phyloP scores from a whole-genome alignment of 495 filamentous ascomycete species.

The Cladorrhinum samala region DNA sequence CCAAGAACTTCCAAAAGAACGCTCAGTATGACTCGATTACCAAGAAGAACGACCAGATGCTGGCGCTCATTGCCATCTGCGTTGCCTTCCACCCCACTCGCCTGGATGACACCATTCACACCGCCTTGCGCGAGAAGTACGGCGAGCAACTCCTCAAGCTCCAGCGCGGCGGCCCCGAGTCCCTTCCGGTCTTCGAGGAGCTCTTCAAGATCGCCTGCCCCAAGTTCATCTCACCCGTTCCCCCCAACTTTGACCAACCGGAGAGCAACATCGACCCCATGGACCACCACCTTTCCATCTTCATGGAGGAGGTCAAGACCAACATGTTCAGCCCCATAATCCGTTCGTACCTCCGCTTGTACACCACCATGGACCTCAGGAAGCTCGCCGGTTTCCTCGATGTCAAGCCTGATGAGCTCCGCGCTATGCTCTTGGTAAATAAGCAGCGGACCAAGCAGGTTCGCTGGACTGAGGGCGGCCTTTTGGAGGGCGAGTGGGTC shows the following conservation, averaged over 20 bases:
- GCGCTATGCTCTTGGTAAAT: slow-evolving; percentile 87
- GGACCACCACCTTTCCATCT: slow-evolving; percentile 92
- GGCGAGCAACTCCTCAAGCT: slow-evolving; percentile 92
- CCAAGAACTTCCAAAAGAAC: slow-evolving; percentile 99
- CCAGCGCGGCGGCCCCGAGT: slow-evolving; percentile 90
- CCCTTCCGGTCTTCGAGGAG: slow-evolving; percentile 93
- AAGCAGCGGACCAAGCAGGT: slow-evolving; percentile 97
- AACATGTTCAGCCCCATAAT: slow-evolving; percentile 94
- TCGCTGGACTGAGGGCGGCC: slow-evolving; percentile 82
- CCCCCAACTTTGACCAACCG: slow-evolving; percentile 94
- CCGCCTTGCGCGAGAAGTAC: slow-evolving; percentile 95
- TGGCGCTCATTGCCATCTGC: slow-evolving; percentile 96
- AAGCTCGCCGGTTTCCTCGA: slow-evolving; percentile 97
- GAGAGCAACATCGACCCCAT: slow-evolving; percentile 91
- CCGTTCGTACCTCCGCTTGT: slow-evolving; percentile 96
- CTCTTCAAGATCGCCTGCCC: slow-evolving; percentile 93
- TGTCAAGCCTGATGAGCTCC: slow-evolving; percentile 84
- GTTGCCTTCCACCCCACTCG: slow-evolving; percentile 95
- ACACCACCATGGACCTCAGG: slow-evolving; percentile 98
- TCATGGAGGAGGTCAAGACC: slow-evolving; percentile 98
- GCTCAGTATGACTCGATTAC: slow-evolving; percentile 94
- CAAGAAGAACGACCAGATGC: slow-evolving; percentile 99
- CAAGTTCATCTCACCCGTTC: slow-evolving; percentile 97
- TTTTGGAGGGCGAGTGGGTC: slow-evolving; percentile 87
- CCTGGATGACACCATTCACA: slow-evolving; percentile 98